A percentile compares a stretch with the other conserved stretches of the same genome.
phyloP scores from a whole-genome alignment of 805 yeast species.

The Candida succiphila region DNA sequence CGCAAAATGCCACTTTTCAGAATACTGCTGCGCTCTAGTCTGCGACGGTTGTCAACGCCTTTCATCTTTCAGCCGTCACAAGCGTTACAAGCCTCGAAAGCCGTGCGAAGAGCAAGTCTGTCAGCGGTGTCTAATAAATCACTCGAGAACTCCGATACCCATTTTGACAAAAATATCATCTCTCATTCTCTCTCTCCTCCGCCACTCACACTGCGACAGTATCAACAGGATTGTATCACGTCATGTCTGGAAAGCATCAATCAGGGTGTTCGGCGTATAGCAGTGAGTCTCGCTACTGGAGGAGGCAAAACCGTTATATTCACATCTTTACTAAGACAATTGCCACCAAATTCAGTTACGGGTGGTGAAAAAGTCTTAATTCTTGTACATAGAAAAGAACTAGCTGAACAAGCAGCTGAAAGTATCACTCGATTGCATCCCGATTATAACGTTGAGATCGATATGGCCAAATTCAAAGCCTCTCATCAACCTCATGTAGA shows the following conservation, averaged over 20 bases:
- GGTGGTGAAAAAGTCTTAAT: conserved; percentile 39
- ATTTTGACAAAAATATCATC: too few relatives aligned
- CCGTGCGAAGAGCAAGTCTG: too few relatives aligned
- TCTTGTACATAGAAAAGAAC: conserved; percentile 73
- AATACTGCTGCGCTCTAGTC: too few relatives aligned
- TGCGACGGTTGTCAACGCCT: too few relatives aligned
- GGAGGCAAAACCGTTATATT: conserved; percentile 90
- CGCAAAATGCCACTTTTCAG: too few relatives aligned
- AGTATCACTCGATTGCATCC: conserved; percentile 43
- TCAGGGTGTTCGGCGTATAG: conserved; percentile 45
- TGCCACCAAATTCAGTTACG: conserved; percentile 14
- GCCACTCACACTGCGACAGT: conserved; percentile 21
- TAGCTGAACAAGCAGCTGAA: conserved; percentile 58
- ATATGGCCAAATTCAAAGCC: conserved; percentile 50
- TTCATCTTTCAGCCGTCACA: too few relatives aligned
- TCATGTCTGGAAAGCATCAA: conserved; percentile 39
- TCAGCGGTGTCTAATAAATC: too few relatives aligned
- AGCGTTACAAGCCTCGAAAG: too few relatives aligned
- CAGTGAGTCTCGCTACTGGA: conserved; percentile 86
- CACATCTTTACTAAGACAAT: conserved; percentile 39
- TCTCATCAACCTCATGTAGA: conserved; percentile 33
- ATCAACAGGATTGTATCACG: conserved; percentile 65
- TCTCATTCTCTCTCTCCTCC: too few relatives aligned
- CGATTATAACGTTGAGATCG: conserved; percentile 43
- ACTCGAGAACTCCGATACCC: too few relatives aligned